A percentile compares a stretch with the other conserved stretches of the same genome.
Evolutionary conservation across 345 rosid genomes (phyloP).

Genomic region (Murraya paniculata): DNA sequence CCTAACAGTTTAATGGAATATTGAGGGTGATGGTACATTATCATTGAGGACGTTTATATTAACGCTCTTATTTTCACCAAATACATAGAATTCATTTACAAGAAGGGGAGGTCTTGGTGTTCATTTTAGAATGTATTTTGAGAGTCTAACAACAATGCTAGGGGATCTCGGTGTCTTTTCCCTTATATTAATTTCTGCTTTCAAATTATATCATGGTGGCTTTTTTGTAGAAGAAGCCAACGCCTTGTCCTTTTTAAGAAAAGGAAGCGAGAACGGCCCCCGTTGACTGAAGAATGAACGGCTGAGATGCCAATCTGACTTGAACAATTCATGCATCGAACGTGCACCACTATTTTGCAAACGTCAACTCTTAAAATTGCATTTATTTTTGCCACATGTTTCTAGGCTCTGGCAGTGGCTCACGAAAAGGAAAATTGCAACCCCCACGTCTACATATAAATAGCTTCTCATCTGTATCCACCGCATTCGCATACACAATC

Average conservation of each 20-base stretch:
- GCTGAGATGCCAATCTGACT: slow-evolving; percentile 5
- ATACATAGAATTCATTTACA: no score
- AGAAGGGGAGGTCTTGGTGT: no score
- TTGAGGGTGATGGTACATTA: no score
- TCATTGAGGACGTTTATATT: no score
- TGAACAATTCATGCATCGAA: not conserved
- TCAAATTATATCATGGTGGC: not conserved
- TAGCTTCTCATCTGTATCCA: not conserved
- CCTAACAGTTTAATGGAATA: no score
- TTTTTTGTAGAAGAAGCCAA: no score
- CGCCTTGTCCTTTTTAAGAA: slow-evolving; percentile 1
- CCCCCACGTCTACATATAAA: slow-evolving; percentile 14
- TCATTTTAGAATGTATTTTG: no score
- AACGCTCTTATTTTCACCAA: no score
- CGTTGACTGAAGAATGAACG: slow-evolving; percentile 17
- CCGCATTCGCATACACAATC: not conserved
- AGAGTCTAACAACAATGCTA: no score
- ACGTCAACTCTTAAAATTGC: slow-evolving; percentile 17
- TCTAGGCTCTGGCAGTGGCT: no score
- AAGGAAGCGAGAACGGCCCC: slow-evolving; percentile 10
- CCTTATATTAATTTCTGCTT: not conserved
- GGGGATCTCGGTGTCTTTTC: not conserved
- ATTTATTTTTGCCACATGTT: slow-evolving; percentile 5
- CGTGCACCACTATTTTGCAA: not conserved
- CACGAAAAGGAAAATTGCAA: not conserved